These are phyloP conservation scores for Geotrichum restrictum DNA, from an alignment of 1,139 yeast species.

Conservation along the genomic window DNA sequence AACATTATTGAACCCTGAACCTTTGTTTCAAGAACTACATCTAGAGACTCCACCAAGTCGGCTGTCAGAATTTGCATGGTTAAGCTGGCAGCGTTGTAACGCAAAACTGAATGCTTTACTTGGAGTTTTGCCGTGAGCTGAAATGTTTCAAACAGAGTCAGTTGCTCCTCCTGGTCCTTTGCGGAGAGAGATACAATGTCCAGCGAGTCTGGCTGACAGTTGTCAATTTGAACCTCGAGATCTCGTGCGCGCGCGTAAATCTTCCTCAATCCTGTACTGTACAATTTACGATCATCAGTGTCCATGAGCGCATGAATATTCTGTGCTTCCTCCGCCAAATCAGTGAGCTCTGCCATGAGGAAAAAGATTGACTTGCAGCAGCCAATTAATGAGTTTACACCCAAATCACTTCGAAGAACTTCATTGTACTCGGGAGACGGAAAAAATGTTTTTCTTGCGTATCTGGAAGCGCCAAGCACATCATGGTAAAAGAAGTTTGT, in stretches of 20 bases:
- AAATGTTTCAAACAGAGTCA: constrained; percentile 67
- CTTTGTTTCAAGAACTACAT: constrained; percentile 58
- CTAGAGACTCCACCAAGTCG: constrained; percentile 55
- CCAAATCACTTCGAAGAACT: constrained; percentile 38
- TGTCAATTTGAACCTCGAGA: constrained; percentile 51
- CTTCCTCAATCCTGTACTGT: not conserved
- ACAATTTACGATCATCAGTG: not conserved
- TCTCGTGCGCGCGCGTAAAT: constrained; percentile 39
- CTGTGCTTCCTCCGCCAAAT: constrained; percentile 50
- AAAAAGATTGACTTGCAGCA: constrained; percentile 63
- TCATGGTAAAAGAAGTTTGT: constrained; percentile 82
- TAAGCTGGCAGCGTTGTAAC: constrained; percentile 58
- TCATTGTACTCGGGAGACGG: constrained; percentile 46
- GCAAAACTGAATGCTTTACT: constrained; percentile 58
- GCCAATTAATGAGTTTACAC: constrained; percentile 69
- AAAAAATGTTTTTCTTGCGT: constrained; percentile 36
- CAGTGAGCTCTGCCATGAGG: constrained; percentile 65
- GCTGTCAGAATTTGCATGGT: constrained; percentile 59
- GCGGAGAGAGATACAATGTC: constrained; percentile 47
- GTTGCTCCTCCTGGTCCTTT: constrained; percentile 59
- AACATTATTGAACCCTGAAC: constrained; percentile 71
- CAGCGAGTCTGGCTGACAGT: constrained; percentile 51
- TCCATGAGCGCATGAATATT: constrained; percentile 7
- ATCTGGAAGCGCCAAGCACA: constrained; percentile 56
- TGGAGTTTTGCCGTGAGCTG: constrained; percentile 68